Base-by-base conservation (phyloP, 441 rosid genomes). In the Hura crepitans region DNA sequence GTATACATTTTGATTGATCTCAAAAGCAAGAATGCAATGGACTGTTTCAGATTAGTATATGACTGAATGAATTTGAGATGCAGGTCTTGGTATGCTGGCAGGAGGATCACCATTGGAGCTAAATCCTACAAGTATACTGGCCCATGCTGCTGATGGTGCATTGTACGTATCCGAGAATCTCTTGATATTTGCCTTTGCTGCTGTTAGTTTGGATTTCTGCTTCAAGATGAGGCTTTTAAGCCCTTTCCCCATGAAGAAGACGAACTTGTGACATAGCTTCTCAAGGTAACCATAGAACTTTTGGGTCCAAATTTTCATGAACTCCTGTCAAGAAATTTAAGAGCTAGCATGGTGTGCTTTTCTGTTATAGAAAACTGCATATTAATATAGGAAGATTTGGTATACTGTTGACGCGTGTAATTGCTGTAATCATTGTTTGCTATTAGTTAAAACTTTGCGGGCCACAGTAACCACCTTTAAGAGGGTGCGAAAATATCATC, bases 131-230 rank as follows among this genome's bases (percentile, higher is more conserved):
- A 89, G 96, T 84, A 71, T 87, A 69, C 33, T 72, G 72, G 81
- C 88, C 10, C 95, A 86, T 72, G 86, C 85, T 43, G 70, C 75
- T 46, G 83, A 82, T 70, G 91, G 91, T 35, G 88, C 85, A 5
- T 66, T 85, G 50, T 78, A 72, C 46, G 84, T 89, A 23, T 81
- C 96, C 0, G 89, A 89, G 80, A 86, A 86, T 79, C 79, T 89
- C 23, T 55, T 88, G 62, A 79, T 93, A 59, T 93, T 93, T 69
- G 71, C 76, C 54, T 93, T 88, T 73, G 93, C 93, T 64, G 88
- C 93, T 35, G 71, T 91, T 54, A 81, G 77, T 72, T 79, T 91
- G 73, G 95, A 91, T 85, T 85, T 85, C 50, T 88, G 92, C 79
- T 86, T 91, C 65, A 89, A 88, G 81, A 77, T 65, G 74, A 75